phyloP scores from a whole-genome alignment of 2,329 filamentous ascomycete species.

The Hypoxylon sp. region DNA sequence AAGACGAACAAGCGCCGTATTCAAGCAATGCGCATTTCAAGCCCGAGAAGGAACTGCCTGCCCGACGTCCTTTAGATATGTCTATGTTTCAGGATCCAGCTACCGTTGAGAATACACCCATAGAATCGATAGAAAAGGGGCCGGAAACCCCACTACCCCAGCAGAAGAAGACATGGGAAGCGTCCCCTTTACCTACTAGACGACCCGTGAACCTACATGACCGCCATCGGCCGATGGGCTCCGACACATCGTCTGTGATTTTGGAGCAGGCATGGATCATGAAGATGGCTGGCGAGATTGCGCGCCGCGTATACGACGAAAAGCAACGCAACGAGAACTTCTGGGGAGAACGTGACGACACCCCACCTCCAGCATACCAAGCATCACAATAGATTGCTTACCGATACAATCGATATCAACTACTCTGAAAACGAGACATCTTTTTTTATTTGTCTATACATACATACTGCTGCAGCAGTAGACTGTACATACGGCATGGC shows the following conservation, averaged over 20 bases:
- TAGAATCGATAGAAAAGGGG: slow-evolving; percentile 25
- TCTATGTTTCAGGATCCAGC: slow-evolving; percentile 46
- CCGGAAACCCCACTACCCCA: slow-evolving; percentile 19
- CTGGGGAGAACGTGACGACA: slow-evolving; percentile 65
- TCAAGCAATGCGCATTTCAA: slow-evolving; percentile 56
- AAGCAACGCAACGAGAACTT: slow-evolving; percentile 67
- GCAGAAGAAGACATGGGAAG: slow-evolving; percentile 41
- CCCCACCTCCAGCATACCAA: slow-evolving; percentile 70
- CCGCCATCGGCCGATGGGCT: slow-evolving; percentile 49
- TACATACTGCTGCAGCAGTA: slow-evolving; percentile 14
- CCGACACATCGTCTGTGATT: slow-evolving; percentile 66
- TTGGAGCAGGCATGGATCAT: slow-evolving; percentile 86
- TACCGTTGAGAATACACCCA: slow-evolving; percentile 26
- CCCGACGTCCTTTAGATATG: slow-evolving; percentile 47
- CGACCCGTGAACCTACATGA: slow-evolving; percentile 44
- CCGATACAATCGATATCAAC: slow-evolving; percentile 14
- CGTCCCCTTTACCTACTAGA: slow-evolving; percentile 42
- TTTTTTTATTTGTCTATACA: slow-evolving; percentile 33
- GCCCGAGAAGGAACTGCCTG: slow-evolving; percentile 44
- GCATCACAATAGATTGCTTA: slow-evolving; percentile 51
- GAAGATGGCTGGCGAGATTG: slow-evolving; percentile 94
- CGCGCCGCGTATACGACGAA: slow-evolving; percentile 85
- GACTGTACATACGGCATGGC: slow-evolving; percentile 36
- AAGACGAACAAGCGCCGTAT: slow-evolving; percentile 36
- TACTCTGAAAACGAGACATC: slow-evolving; percentile 7